Evolutionary conservation across 257 asterid species (phyloP), one percentile per base, ranked within the genome.

Genomic region (Schizonepeta tenuifolia): DNA sequence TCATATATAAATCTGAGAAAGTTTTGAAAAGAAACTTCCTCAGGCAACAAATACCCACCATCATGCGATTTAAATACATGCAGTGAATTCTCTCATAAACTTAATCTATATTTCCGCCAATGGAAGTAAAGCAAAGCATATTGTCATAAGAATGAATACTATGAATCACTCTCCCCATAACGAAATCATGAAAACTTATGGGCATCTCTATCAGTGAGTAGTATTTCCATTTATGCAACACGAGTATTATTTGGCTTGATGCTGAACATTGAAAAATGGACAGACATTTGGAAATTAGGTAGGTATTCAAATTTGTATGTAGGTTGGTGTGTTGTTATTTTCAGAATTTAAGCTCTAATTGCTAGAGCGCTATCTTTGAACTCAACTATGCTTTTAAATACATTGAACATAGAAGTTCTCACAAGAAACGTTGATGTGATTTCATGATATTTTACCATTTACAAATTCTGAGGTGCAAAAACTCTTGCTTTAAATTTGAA

Each of bases 401-500:
- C 18, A 35, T 55, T 70, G 67, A 62, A 71, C 43, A 24, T 54
- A 72, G 36, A 62, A 26, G 62, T 71, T 61, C 57, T 66, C 65
- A 38, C 36, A 12, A 50, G 24, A 67, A 71, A 53, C 21, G 20
- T 41, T 49, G 14, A 56, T 56, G 11, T 47, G 13, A 20, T 21
- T n/a, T 49, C 24, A 43, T 66, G 55, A 66, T 20, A 35, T 47
- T 56, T 65, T 49, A 56, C 65, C 58, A 57, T 55, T 24, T 46
- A 33, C 57, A 60, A 51, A 56, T 57, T 74, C 53, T 26, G 40
- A 71, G 68, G 67, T 55, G 73, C 74, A 56, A 73, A 12, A 64
- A 36, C 46, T 26, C 17, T 65, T 71, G 18, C 68, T 72, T 21
- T 77, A 63, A 49, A 76, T 62, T 51, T 82, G 66, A 79, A 77